A percentile compares a stretch with the other conserved stretches of the same genome.
phyloP scores from a whole-genome alignment of 345 rosid species.

The Geranium rotundifolium region DNA sequence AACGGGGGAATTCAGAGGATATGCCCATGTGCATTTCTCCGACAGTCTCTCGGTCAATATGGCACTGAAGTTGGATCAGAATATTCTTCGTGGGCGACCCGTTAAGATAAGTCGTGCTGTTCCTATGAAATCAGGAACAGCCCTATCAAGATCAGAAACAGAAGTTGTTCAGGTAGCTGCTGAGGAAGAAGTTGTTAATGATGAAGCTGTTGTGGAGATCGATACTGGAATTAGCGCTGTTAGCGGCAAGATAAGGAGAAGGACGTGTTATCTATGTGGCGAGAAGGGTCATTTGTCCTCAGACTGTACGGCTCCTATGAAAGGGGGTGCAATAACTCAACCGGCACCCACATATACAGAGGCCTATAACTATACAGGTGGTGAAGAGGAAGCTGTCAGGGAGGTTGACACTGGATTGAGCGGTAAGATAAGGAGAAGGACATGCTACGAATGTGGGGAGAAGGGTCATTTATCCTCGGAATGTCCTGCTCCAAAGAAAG shows the following conservation, averaged over 20 bases:
- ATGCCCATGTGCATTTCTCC: slow-evolving; percentile 75
- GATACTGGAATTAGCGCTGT: slow-evolving; percentile 1
- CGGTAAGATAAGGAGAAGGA: too few relatives aligned
- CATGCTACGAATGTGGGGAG: too few relatives aligned
- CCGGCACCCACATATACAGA: too few relatives aligned
- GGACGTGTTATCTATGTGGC: too few relatives aligned
- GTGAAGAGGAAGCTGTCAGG: too few relatives aligned
- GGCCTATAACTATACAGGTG: too few relatives aligned
- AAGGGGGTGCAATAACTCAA: too few relatives aligned
- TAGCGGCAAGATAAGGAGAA: too few relatives aligned
- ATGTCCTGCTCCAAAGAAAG: too few relatives aligned
- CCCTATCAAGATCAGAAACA: slow-evolving; percentile 8
- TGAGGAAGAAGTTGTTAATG: slow-evolving; percentile 1
- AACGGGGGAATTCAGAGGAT: slow-evolving; percentile 76
- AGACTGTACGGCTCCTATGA: not conserved
- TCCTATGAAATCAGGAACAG: slow-evolving; percentile 24
- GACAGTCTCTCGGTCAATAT: slow-evolving; percentile 43
- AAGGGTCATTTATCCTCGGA: too few relatives aligned
- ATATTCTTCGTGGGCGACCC: slow-evolving; percentile 58
- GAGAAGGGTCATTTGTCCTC: too few relatives aligned
- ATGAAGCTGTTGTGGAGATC: slow-evolving; percentile 1
- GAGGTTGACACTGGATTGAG: too few relatives aligned
- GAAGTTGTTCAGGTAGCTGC: not conserved
- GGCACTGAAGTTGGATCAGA: slow-evolving; percentile 84
- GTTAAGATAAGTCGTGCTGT: slow-evolving; percentile 83